phyloP scores from a whole-genome alignment of 116 monocot genomes.

The Dioscorea cayenensis region DNA sequence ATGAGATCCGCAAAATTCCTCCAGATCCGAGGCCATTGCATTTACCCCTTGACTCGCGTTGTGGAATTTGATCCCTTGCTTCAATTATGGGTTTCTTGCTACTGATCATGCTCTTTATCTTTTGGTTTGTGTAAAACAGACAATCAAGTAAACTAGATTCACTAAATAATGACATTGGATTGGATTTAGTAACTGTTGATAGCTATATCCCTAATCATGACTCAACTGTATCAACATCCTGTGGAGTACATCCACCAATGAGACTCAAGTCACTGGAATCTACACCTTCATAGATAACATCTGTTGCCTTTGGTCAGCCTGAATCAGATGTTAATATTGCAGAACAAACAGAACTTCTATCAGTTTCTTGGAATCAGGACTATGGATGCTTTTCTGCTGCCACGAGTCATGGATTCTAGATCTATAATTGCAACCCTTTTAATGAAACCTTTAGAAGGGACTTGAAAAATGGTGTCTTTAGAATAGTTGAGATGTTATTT shows the following conservation, averaged over 20 bases:
- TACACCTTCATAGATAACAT: slow-evolving; percentile 14
- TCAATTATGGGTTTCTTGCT: no score
- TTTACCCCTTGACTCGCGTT: no score
- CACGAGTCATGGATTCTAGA: slow-evolving; percentile 36
- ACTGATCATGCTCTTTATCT: no score
- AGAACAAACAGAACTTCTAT: slow-evolving; percentile 25
- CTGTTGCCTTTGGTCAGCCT: slow-evolving; percentile 16
- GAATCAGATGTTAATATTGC: slow-evolving; percentile 8
- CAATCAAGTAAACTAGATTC: no score
- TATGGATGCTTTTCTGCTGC: slow-evolving; percentile 37
- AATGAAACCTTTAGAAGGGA: slow-evolving; percentile 37
- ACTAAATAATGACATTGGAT: no score
- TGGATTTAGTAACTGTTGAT: no score
- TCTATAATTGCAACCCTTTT: slow-evolving; percentile 41
- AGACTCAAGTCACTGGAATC: slow-evolving; percentile 33
- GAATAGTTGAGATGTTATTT: slow-evolving; percentile 48
- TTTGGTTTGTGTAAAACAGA: no score
- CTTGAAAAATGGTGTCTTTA: slow-evolving; percentile 31
- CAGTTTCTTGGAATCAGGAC: slow-evolving; percentile 48
- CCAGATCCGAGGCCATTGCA: no score
- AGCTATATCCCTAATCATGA: no score
- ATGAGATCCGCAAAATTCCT: no score
- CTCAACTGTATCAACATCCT: background rate
- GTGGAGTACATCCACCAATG: slow-evolving; percentile 14
- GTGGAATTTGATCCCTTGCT: no score